These are phyloP conservation scores for Lachnum nothofagi DNA, from an alignment of 2,329 filamentous ascomycete species.

Conservation along the genomic window DNA sequence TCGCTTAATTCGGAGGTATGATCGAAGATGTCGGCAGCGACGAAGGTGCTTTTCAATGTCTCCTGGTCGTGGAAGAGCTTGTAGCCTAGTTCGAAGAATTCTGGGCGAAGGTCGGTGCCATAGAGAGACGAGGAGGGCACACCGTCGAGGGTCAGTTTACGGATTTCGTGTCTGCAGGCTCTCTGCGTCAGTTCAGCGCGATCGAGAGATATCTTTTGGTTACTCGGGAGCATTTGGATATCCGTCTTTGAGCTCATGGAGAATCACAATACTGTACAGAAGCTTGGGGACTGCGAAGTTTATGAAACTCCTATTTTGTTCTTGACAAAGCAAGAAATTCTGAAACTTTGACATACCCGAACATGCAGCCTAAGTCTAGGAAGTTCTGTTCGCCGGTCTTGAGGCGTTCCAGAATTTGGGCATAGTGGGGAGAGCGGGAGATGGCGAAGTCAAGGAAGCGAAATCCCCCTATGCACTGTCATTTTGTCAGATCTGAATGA, in stretches of 20 bases:
- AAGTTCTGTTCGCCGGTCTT: slow-evolving; percentile 13
- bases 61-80: slow-evolving; percentile 36
- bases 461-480: slow-evolving; percentile 19
- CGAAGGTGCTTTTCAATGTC: slow-evolving; percentile 30
- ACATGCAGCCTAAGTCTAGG: slow-evolving; percentile 31
- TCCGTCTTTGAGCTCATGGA: too few species aligned
- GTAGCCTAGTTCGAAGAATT: slow-evolving; percentile 35
- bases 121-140: slow-evolving; percentile 30
- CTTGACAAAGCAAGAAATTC: too few species aligned
- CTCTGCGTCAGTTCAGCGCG: too few species aligned
- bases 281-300: too few species aligned
- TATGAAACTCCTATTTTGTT: too few species aligned
- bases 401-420: slow-evolving; percentile 12
- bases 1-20: slow-evolving; percentile 24
- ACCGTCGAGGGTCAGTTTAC: slow-evolving; percentile 34
- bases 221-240: too few species aligned
- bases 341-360: too few species aligned
- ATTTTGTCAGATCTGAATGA: not conserved
- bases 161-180: slow-evolving; percentile 38
- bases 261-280: too few species aligned
- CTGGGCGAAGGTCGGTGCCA: slow-evolving; percentile 30
- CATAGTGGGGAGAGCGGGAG: slow-evolving; percentile 9
- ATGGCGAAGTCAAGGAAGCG: slow-evolving; percentile 19
- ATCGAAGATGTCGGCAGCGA: slow-evolving; percentile 33
- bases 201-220: too few species aligned